Conservation (phyloP, 1,139 yeast genomes). For the Eremothecium sinecaudum region DNA sequence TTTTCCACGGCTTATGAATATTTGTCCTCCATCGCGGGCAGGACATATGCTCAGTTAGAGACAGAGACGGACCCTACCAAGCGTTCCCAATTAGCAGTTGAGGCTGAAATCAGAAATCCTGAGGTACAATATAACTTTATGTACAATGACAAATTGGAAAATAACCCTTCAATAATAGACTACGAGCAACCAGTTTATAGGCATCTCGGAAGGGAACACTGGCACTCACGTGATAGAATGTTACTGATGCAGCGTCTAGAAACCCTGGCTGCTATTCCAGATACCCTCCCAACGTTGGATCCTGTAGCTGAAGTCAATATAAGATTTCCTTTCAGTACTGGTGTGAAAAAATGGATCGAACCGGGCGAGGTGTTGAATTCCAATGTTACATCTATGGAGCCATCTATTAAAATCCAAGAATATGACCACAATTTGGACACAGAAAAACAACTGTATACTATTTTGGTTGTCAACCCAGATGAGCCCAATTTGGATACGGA, state of each 20-base stretch:
- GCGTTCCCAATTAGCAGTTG: constrained; percentile 30
- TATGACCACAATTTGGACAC: constrained; percentile 43
- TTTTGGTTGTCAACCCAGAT: constrained; percentile 84
- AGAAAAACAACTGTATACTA: constrained; percentile 49
- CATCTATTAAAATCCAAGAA: constrained; percentile 65
- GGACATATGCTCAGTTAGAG: constrained; percentile 18
- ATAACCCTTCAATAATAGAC: constrained; percentile 45
- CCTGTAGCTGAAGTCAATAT: constrained; percentile 71
- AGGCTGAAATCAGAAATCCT: constrained; percentile 67
- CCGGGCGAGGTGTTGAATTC: constrained; percentile 75
- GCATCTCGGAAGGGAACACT: constrained; percentile 52
- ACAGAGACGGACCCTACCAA: constrained; percentile 27
- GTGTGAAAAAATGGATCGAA: constrained; percentile 54
- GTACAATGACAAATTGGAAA: constrained; percentile 33
- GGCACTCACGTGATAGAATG: constrained; percentile 52
- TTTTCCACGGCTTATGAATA: constrained; percentile 59
- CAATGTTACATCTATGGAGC: constrained; percentile 63
- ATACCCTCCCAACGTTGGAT: constrained; percentile 81
- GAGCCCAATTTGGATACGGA: constrained; percentile 68
- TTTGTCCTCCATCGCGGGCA: constrained; percentile 41
- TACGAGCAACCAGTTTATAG: constrained; percentile 72
- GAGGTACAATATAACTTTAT: constrained; percentile 66
- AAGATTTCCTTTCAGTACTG: constrained; percentile 62
- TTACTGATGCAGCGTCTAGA: constrained; percentile 65
- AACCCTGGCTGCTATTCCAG: constrained; percentile 78